Evolutionary conservation across 306 rosid genomes (phyloP), one percentile per base, ranked within the genome.

Genomic region (Rubus parviflorus): DNA sequence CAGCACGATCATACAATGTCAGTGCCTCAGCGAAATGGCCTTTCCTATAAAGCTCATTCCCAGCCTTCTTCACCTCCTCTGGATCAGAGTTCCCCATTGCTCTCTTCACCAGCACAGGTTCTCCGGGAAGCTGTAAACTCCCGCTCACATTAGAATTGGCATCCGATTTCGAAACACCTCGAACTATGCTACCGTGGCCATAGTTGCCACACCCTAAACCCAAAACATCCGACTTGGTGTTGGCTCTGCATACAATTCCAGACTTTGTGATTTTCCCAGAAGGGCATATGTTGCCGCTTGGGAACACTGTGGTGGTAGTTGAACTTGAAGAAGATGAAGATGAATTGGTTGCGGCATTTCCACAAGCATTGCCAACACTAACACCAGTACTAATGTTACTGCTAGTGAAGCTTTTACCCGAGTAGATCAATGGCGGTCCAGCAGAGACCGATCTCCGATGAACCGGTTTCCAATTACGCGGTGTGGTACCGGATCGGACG

Each of bases 401-500:
- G 4, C 72, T 56, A 16, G 75, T 47, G 53, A 83, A 81, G 67
- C 70, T 86, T 60, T 86, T 85, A 1, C 93, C 93, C 4, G 97
- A 86, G 87, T 88, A 91, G 77, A 91, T 88, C 81, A 94, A 73
- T 7, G 97, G 93, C 43, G 88, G 81, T 56, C 97, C 98, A 23
- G 97, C 93, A 17, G 97, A 94, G 22, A 81, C 87, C 46, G 96
- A 86, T 86, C 97, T 88, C 86, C 97, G 88, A 68, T 94, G 98
- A 42, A 87, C 90, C 6, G 96, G 97, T 45, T 71, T 81, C 35
- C 86, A 78, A 78, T 70, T 78, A 15, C 57, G 82, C 52, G 40
- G 43, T 16, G 81, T 35, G 38, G 81, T 43, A 12, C 82, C 81
- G 81, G 94, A 87, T 85, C 93, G 87, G 83, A 54, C 80, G 40